A percentile compares a stretch with the other conserved stretches of the same genome.
These are phyloP conservation scores for Elaeagnus macrophylla DNA, from an alignment of 306 rosid species.

Conservation along the genomic window DNA sequence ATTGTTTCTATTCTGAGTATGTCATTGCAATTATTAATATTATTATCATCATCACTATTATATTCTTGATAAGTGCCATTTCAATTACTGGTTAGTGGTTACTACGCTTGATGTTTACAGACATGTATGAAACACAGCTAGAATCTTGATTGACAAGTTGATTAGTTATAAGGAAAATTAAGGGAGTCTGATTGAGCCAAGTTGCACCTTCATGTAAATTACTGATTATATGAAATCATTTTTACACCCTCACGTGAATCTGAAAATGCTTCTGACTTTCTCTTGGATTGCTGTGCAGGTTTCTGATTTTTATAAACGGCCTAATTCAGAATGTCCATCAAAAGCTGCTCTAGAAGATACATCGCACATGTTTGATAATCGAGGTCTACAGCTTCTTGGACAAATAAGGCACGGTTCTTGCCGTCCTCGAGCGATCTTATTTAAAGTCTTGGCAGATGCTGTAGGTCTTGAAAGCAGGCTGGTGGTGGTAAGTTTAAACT, in stretches of 20 bases:
- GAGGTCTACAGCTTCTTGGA: constrained; percentile 86
- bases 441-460: constrained; percentile 88
- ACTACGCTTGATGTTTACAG: too few species aligned
- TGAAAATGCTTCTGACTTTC: constrained; percentile 1
- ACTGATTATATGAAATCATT: neutral
- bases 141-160: too few species aligned
- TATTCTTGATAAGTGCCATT: too few species aligned
- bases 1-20: too few species aligned
- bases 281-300: constrained; percentile 47
- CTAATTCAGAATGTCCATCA: constrained; percentile 83
- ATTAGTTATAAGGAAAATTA: too few species aligned
- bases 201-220: too few species aligned
- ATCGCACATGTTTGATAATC: constrained; percentile 72
- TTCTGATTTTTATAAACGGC: constrained; percentile 78
- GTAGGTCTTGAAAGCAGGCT: constrained; percentile 95
- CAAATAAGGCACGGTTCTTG: constrained; percentile 92
- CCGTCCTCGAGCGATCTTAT: constrained; percentile 86
- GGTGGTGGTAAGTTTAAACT: constrained; percentile 65
- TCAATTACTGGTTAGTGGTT: too few species aligned
- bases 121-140: too few species aligned
- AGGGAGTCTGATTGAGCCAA: too few species aligned
- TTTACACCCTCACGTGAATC: neutral
- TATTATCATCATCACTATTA: too few species aligned
- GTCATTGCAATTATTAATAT: too few species aligned
- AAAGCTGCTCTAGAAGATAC: constrained; percentile 73